Conservation (phyloP, 495 filamentous ascomycete species). For the Aspergillus egyptiacus region DNA sequence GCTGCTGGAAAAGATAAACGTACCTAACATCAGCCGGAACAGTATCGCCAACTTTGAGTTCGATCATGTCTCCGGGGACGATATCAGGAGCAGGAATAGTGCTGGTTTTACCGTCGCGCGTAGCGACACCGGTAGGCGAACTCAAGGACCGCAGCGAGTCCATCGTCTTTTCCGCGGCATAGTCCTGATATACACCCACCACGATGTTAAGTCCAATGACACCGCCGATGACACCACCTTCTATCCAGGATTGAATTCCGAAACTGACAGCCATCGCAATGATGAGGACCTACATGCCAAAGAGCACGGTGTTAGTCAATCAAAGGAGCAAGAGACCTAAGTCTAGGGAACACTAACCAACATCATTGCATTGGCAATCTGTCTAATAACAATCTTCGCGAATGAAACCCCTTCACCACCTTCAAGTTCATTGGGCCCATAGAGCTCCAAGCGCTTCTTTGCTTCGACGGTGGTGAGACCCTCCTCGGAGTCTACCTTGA, state of each 20-base stretch:
- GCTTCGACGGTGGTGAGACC: constrained; percentile 55
- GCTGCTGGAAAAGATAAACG: background rate
- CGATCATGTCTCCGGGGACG: constrained; percentile 62
- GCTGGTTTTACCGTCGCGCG: constrained; percentile 47
- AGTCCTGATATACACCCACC: constrained; percentile 67
- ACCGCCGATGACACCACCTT: constrained; percentile 60
- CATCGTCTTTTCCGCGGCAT: constrained; percentile 70
- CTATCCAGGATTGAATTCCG: constrained; percentile 62
- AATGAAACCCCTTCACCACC: constrained; percentile 52
- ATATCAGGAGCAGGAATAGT: constrained; percentile 50
- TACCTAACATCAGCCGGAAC: constrained; percentile 64
- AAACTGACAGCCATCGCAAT: constrained; percentile 67
- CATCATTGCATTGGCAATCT: constrained; percentile 65
- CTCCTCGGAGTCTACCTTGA: constrained; percentile 53
- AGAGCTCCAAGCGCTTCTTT: constrained; percentile 46
- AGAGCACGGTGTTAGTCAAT: background rate
- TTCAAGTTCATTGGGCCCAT: constrained; percentile 58
- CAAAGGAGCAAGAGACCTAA: background rate
- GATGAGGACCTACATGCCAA: constrained; percentile 49
- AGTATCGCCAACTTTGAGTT: constrained; percentile 77
- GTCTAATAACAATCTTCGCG: constrained; percentile 52
- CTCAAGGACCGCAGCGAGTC: constrained; percentile 59
- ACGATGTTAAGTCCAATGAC: constrained; percentile 63
- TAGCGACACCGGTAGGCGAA: constrained; percentile 55
- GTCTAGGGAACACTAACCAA: constrained; percentile 33